Percentiles rank a stretch among this genome's conserved stretches.
Evolutionary conservation across 768 basidiomycete species (phyloP).

Genomic region (Phylloporus scabripes): DNA sequence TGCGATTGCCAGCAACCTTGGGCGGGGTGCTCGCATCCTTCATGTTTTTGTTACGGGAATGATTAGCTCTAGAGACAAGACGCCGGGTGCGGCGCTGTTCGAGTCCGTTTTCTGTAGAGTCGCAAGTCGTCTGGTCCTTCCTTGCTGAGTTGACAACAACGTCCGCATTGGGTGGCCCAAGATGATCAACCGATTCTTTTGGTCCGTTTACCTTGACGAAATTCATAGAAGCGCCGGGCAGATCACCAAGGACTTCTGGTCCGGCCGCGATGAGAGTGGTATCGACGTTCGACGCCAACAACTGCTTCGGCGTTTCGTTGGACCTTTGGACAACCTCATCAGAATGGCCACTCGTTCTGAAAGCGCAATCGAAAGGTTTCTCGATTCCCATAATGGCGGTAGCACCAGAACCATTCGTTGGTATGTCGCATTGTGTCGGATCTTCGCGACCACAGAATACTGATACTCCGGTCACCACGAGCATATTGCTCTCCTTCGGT

Average conservation of each 20-base stretch:
- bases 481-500: not conserved
- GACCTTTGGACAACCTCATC: not conserved
- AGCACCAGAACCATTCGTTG: slow-evolving; percentile 6
- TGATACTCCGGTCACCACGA: not conserved
- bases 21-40: slow-evolving; percentile 1
- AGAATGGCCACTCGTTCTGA: not conserved
- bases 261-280: not conserved
- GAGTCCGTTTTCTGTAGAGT: not conserved
- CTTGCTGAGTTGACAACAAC: not conserved
- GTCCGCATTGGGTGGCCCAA: not conserved
- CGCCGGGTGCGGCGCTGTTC: not conserved
- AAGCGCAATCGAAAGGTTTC: not conserved
- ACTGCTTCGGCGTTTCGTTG: not conserved
- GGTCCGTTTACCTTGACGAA: not conserved
- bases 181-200: not conserved
- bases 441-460: not conserved
- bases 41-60: not conserved
- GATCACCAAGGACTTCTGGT: not conserved
- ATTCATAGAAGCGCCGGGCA: not conserved
- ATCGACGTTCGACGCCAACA: slow-evolving; percentile 1
- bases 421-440: slow-evolving; percentile 1
- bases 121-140: not conserved
- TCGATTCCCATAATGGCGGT: not conserved
- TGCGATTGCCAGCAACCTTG: slow-evolving; percentile 22
- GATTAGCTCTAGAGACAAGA: not conserved